Evolutionary conservation across 2,329 filamentous ascomycete species (phyloP), one percentile per base, ranked within the genome.

Genomic region (Neofusicoccum umdonicola): DNA sequence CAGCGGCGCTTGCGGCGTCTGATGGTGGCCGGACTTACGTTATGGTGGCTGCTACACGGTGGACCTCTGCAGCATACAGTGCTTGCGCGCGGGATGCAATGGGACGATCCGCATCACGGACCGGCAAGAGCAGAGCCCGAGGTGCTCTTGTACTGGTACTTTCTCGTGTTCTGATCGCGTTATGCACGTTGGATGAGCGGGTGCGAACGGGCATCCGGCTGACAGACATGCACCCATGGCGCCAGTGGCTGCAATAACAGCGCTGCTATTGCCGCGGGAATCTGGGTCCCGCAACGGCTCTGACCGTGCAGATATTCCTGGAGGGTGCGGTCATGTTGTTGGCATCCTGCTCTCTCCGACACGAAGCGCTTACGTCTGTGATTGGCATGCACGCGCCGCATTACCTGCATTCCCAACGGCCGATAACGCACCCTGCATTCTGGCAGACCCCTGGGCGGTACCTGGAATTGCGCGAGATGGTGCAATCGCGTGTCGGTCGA

Each of bases 351-450:
- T 34, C 39, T 9, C 39, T 34, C 52, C 39, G 52, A 31, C 27
- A 42, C 22, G 56, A n/a, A 19, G 41, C 27, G 56, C 56, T 17
- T 60, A n/a, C 9, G 56, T 4, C 39, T 34, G 39, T 44, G 54
- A 60, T 37, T 60, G 56, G 56, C 56, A 60, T 35, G 56, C 31
- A 60, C 31, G 56, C 56, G 56, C 41, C 56, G 42, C 56, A 60
- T 60, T 47, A 47, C 56, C 56, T 45, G 56, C 56, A 44, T 60
- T 48, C 56, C 22, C 42, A 60, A 60, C 56, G 56, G 42, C 56
- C 56, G 56, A 60, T 60, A 60, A 60, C 56, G 31, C 42, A 47
- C 44, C 54, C 42, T 60, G 56, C 52, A 57, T 57, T 42, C 39
- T 57, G n/a, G n/a, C n/a, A n/a, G 42, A 34, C 41, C 56, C 56